Conservation (phyloP, 768 basidiomycete genomes). For the Brasilioporus rufonigricans region DNA sequence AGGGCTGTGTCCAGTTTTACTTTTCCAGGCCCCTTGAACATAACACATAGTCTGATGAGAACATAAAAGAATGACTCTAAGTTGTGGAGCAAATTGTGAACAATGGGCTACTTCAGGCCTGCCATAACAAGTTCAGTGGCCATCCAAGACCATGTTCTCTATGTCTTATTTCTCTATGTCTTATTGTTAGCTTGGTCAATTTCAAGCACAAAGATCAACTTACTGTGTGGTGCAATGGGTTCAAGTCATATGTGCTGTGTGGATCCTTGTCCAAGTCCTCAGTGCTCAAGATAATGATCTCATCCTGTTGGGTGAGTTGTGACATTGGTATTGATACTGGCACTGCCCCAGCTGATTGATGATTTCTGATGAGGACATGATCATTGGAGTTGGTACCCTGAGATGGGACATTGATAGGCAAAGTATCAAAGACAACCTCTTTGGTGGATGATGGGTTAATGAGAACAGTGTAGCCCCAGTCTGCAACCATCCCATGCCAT, state of each 20-base stretch:
- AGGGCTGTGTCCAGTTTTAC: not conserved
- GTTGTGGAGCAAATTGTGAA: not conserved
- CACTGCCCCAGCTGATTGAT: no score
- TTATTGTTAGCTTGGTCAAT: not conserved
- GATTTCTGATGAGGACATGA: no score
- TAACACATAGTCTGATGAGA: no score
- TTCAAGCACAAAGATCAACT: no score
- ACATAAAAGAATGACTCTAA: not conserved
- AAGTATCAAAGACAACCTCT: no score
- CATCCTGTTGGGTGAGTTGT: not conserved
- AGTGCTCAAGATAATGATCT: not conserved
- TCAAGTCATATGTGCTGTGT: not conserved
- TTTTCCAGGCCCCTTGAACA: not conserved
- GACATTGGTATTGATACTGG: not conserved
- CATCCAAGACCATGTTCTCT: conserved; percentile 5
- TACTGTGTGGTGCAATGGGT: not conserved
- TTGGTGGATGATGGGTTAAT: no score
- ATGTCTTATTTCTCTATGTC: not conserved
- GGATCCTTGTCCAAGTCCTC: not conserved
- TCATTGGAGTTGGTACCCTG: no score
- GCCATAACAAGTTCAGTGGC: not conserved
- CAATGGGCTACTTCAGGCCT: not conserved
- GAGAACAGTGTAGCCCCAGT: no score
- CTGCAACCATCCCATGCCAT: no score
- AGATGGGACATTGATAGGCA: no score